Conservation (phyloP, 139 green algal species). For the Picochlorum costavermella region DNA sequence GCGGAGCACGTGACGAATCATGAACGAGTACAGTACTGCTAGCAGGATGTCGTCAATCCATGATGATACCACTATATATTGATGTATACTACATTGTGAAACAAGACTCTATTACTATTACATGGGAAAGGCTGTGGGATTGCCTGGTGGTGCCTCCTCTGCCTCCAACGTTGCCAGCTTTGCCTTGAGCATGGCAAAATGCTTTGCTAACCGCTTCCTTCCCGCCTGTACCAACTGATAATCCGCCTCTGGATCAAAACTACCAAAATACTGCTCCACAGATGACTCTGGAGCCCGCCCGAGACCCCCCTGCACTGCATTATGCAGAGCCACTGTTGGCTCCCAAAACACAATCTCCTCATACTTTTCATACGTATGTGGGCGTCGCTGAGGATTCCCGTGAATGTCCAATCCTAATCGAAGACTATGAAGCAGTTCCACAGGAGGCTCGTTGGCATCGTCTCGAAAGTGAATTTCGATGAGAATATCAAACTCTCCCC, state of each 20-base stretch:
- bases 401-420: slow-evolving; percentile 39
- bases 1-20: too few species aligned
- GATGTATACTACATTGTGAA: too few species aligned
- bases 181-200: slow-evolving; percentile 31
- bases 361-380: slow-evolving; percentile 54
- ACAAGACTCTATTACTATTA: too few species aligned
- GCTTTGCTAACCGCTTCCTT: slow-evolving; percentile 39
- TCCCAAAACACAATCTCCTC: slow-evolving; percentile 90
- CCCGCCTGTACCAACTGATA: slow-evolving; percentile 30
- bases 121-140: too few species aligned
- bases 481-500: slow-evolving; percentile 94
- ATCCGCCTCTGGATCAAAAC: slow-evolving; percentile 17
- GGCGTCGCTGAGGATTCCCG: neutral
- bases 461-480: slow-evolving; percentile 59
- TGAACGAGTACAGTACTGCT: too few species aligned
- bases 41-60: too few species aligned
- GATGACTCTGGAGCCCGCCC: slow-evolving; percentile 13
- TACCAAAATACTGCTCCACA: slow-evolving; percentile 22
- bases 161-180: slow-evolving; percentile 28
- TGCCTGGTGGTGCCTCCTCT: neutral
- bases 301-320: slow-evolving; percentile 23
- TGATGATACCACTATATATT: too few species aligned
- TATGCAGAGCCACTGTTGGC: slow-evolving; percentile 64
- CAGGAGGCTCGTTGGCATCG: slow-evolving; percentile 51
- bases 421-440: slow-evolving; percentile 72